Percentiles rank a stretch among this genome's conserved stretches.
Conservation (phyloP, 78 protist genomes). For the Dictyostelium intermedium region DNA sequence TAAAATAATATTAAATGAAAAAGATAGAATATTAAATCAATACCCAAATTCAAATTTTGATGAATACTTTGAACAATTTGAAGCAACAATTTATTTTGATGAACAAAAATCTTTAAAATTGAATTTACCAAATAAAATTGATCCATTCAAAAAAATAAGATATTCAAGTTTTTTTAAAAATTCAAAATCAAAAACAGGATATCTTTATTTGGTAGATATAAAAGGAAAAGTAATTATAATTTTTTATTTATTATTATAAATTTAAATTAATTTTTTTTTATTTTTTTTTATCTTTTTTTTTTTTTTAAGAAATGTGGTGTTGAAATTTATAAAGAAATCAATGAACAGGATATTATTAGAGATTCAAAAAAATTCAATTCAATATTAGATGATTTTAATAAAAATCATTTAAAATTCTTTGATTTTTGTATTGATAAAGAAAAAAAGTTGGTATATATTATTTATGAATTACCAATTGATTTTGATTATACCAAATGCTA, state of each 20-base stretch:
- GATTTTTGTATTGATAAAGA: background rate
- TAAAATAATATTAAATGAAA: background rate
- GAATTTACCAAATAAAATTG: background rate
- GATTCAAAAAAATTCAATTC: no score
- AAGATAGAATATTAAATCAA: background rate
- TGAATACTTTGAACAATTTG: background rate
- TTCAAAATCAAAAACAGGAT: background rate
- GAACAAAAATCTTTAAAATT: background rate
- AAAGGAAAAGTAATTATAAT: background rate
- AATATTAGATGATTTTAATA: no score
- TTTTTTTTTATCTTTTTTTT: no score
- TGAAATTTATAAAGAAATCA: background rate
- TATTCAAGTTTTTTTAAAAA: background rate
- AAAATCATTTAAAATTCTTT: background rate
- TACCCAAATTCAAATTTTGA: background rate
- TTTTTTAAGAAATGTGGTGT: background rate
- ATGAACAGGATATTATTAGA: background rate
- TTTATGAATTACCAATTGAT: background rate
- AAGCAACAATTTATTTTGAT: background rate
- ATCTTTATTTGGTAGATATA: background rate
- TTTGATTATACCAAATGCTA: background rate
- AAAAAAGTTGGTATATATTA: background rate
- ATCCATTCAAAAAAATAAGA: background rate
- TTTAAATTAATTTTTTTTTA: no score
- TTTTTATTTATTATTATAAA: no score